Evolutionary conservation across 2,329 filamentous ascomycete species (phyloP).

Genomic region (Talaromyces sp.): DNA sequence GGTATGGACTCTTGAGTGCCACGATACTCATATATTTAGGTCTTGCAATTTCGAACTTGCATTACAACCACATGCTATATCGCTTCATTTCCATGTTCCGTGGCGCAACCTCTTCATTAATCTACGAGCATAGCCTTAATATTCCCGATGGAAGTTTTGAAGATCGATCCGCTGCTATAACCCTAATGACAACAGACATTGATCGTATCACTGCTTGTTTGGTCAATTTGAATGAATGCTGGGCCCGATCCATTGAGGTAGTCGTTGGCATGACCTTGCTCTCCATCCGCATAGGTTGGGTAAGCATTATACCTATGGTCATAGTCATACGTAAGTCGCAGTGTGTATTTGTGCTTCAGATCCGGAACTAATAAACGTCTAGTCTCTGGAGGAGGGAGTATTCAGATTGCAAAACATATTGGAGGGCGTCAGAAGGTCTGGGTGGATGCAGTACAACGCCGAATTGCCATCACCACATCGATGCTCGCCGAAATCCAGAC

Average conservation of each 20-base stretch:
- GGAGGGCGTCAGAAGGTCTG: slow-evolving; percentile 32
- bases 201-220: slow-evolving; percentile 10
- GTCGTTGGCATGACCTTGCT: slow-evolving; percentile 7
- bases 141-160: slow-evolving; percentile 1
- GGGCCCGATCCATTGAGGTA: slow-evolving; percentile 14
- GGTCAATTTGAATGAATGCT: slow-evolving; percentile 15
- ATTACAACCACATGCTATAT: slow-evolving; percentile 13
- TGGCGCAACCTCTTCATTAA: slow-evolving; percentile 5
- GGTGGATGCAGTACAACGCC: slow-evolving; percentile 41
- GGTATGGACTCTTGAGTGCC: slow-evolving; percentile 11
- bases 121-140: slow-evolving; percentile 10
- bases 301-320: slow-evolving; percentile 7
- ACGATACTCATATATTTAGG: slow-evolving; percentile 14
- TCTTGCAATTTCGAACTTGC: slow-evolving; percentile 7
- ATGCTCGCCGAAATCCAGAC: slow-evolving; percentile 42
- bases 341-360: not conserved
- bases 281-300: slow-evolving; percentile 10
- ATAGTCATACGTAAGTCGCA: slow-evolving; percentile 2
- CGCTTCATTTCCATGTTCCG: slow-evolving; percentile 16
- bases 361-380: not conserved
- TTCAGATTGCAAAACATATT: slow-evolving; percentile 17
- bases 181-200: slow-evolving; percentile 14
- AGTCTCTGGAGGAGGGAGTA: slow-evolving; percentile 10
- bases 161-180: slow-evolving; percentile 14
- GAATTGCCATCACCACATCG: slow-evolving; percentile 39